Conservation (phyloP, 2,329 filamentous ascomycete genomes). For the Colletotrichum kahawae region DNA sequence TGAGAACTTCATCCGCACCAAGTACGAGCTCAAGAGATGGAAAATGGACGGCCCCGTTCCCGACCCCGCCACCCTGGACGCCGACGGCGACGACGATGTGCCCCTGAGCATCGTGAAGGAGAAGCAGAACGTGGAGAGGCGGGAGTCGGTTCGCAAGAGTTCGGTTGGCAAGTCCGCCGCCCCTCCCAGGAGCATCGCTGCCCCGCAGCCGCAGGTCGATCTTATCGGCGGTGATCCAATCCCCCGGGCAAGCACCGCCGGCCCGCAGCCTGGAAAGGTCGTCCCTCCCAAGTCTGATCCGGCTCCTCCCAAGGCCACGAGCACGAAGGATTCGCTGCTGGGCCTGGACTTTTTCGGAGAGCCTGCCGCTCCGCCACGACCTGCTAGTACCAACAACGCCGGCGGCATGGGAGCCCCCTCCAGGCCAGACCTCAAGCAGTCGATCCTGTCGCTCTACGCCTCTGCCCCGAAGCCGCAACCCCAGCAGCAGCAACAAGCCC, state of each 20-base stretch:
- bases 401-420: constrained; percentile 68
- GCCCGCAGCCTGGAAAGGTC: constrained; percentile 62
- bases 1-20: constrained; percentile 99
- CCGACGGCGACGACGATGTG: constrained; percentile 84
- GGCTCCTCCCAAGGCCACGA: constrained; percentile 71
- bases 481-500: constrained; percentile 52
- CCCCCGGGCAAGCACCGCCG: constrained; percentile 75
- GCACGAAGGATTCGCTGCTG: constrained; percentile 85
- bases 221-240: constrained; percentile 80
- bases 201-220: constrained; percentile 66
- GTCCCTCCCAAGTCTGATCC: constrained; percentile 66
- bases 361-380: constrained; percentile 73
- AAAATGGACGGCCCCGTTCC: constrained; percentile 98
- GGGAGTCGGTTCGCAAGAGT: constrained; percentile 65
- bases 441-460: constrained; percentile 93
- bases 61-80: constrained; percentile 86
- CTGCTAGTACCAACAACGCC: constrained; percentile 79
- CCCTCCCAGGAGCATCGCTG: constrained; percentile 26
- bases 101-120: constrained; percentile 67
- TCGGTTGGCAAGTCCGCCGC: constrained; percentile 50
- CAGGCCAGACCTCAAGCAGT: constrained; percentile 93
- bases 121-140: constrained; percentile 67
- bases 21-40: constrained; percentile 99
- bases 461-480: constrained; percentile 78
- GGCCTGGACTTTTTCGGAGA: constrained; percentile 92